phyloP scores from a whole-genome alignment of 1,284 basidiomycete genomes.

The Leucoagaricus sp. region DNA sequence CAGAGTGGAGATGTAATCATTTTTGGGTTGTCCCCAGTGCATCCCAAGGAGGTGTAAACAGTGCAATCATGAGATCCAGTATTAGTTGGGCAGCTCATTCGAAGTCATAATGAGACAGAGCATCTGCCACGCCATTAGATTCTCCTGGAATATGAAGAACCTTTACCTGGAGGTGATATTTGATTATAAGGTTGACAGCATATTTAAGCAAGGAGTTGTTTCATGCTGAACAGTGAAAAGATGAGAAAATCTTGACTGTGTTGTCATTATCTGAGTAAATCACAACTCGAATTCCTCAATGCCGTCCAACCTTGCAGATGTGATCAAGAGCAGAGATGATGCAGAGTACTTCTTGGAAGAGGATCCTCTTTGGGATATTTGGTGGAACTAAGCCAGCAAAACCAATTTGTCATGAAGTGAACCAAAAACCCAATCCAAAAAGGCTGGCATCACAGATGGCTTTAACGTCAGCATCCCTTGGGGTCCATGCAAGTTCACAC shows the following conservation, averaged over 20 bases:
- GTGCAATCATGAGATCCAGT: neutral
- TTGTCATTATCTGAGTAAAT: neutral
- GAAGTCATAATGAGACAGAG: neutral
- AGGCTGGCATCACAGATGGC: conserved; percentile 34
- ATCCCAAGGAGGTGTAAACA: conserved; percentile 5
- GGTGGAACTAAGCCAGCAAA: conserved; percentile 18
- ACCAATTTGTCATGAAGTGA: conserved; percentile 17
- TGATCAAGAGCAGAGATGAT: neutral
- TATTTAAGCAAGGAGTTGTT: neutral
- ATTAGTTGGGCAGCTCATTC: conserved; percentile 4
- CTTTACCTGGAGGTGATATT: neutral
- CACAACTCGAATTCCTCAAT: neutral
- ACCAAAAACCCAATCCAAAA: conserved; percentile 32
- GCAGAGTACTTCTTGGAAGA: conserved; percentile 14
- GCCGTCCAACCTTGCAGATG: neutral
- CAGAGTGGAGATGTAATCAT: neutral
- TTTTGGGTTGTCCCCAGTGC: conserved; percentile 15
- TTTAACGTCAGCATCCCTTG: conserved; percentile 21
- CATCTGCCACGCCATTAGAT: neutral
- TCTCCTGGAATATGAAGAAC: neutral
- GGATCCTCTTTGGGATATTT: conserved; percentile 15
- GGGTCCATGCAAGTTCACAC: conserved; percentile 25
- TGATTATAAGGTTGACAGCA: conserved; percentile 2
- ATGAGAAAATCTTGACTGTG: neutral
- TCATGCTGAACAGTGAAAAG: conserved; percentile 3